Evolutionary conservation across 23 red algal genomes (phyloP), one percentile per base, ranked within the genome.

Genomic region (Cyanidiococcus yangmingshanensis): DNA sequence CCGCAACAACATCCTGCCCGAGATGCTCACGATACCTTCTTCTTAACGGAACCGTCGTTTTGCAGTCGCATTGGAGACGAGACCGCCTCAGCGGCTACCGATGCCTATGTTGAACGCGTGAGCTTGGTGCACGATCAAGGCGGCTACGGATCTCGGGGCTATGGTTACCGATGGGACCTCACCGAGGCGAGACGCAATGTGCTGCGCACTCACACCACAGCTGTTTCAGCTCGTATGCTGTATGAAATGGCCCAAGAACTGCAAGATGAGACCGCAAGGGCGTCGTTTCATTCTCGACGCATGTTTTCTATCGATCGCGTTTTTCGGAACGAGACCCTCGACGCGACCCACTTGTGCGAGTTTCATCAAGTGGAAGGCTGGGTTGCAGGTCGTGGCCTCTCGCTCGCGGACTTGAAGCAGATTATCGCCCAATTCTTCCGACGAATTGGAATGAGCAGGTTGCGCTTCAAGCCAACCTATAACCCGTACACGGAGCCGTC

Each of bases 361-460:
- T 96, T 96, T 68, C 92, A 96, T 81, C 92, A 96, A 77, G 90
- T 96, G 35, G 92, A 96, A 77, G 92, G 92, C 39, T 77, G 90
- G 2, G 87, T 96, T 25, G 92, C 92, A 1, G 92, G 83, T 57
- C 79, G 71, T 35, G 82, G 88, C 58, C 80, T 96, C 34, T 89
- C 87, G 34, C 75, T 96, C 39, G 92, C 82, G 17, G 45, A 96
- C 75, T 76, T 96, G 2, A 96, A 96, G 75, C 87, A 87, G 12
- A 85, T 96, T 26, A 90, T 96, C 76, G 76, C 86, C 33, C 78
- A 80, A 26, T 96, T 96, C 71, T 96, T 96, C 89, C 79, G 84
- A 54, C 85, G 87, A 50, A 89, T 96, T 83, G 92, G 92, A 68
- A 96, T 96, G 92, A 41, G 75, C 24, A 80, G 82, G 40, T 50